Evolutionary conservation across 202 grass and related monocot species (phyloP).

Genomic region (Cymbopogon flexuosus): DNA sequence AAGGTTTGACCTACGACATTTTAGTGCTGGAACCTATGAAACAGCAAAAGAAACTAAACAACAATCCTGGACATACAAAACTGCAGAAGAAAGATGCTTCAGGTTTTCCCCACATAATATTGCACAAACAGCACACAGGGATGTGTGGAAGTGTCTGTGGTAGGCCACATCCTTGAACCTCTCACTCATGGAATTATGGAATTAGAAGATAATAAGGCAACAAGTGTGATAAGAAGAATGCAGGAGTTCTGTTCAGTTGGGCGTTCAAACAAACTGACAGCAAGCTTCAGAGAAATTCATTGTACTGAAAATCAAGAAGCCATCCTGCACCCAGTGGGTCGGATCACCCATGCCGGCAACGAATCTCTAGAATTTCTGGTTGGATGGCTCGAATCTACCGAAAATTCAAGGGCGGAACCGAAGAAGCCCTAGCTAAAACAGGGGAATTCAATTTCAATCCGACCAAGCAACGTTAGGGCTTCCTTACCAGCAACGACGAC

Average conservation of each 20-base stretch:
- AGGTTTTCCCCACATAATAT: neutral
- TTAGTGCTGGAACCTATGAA: neutral
- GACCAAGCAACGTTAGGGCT: neutral
- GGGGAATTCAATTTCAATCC: neutral
- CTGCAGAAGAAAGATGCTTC: neutral
- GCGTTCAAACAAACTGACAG: neutral
- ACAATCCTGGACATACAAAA: neutral
- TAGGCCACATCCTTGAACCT: neutral
- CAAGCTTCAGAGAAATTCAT: neutral
- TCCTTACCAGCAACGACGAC: constrained; percentile 15
- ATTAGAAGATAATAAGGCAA: neutral
- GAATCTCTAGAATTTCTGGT: too few relatives aligned
- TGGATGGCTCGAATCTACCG: neutral
- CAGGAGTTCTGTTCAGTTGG: neutral
- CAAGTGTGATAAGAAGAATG: neutral
- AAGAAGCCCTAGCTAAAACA: neutral
- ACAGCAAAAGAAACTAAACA: neutral
- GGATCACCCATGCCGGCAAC: neutral
- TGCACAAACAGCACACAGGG: neutral
- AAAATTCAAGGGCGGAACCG: neutral
- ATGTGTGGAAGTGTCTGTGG: neutral
- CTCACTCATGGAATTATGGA: neutral
- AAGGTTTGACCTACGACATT: neutral
- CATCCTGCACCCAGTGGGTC: neutral
- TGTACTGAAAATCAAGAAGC: neutral